A percentile compares a stretch with the other conserved stretches of the same genome.
These are phyloP conservation scores for Gossypium gossypioides DNA, from an alignment of 441 rosid genomes.

Conservation along the genomic window DNA sequence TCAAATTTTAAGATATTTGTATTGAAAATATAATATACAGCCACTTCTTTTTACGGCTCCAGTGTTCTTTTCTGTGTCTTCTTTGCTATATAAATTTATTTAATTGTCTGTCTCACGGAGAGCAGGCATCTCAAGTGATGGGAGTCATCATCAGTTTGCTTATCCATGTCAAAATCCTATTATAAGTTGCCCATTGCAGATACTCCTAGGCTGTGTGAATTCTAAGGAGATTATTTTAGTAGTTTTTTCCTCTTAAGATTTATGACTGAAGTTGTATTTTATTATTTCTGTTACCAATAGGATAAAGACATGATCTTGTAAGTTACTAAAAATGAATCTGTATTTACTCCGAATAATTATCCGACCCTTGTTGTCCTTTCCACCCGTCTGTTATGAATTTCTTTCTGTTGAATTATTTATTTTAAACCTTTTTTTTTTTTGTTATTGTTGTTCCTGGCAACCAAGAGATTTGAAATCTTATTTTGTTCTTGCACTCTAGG, in stretches of 20 bases:
- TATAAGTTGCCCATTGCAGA: background rate
- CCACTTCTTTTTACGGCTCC: background rate
- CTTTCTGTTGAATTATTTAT: background rate
- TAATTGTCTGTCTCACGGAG: background rate
- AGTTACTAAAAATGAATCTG: background rate
- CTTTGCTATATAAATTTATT: background rate
- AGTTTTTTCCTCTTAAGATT: background rate
- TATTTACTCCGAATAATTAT: background rate
- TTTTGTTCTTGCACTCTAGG: constrained; percentile 36
- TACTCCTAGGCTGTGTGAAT: background rate
- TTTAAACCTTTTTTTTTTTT: background rate
- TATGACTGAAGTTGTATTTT: background rate
- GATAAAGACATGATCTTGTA: constrained; percentile 1
- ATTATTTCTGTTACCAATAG: background rate
- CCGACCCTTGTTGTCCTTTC: background rate
- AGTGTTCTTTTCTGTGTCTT: background rate
- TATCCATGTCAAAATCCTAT: background rate
- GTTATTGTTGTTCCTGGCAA: background rate
- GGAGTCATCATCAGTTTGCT: background rate
- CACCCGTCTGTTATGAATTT: background rate
- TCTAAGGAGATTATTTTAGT: background rate
- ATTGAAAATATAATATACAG: background rate
- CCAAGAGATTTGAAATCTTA: constrained; percentile 11
- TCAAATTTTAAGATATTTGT: background rate
- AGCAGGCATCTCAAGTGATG: background rate